Evolutionary conservation across 2,329 filamentous ascomycete species (phyloP).

Genomic region (Fusarium begoniae): DNA sequence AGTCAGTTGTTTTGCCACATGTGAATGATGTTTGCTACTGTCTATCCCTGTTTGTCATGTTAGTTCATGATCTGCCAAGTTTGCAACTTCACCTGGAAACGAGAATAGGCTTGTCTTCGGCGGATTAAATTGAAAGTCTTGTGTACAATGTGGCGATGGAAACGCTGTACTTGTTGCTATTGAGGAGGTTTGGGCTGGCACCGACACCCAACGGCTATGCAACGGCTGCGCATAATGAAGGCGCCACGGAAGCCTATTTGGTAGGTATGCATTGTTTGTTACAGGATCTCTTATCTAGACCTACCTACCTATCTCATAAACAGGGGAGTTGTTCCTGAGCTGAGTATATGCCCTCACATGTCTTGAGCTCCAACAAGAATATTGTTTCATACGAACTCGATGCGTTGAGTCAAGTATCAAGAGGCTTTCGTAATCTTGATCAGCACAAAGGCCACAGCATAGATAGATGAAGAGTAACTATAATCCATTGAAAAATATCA

Average conservation of each 20-base stretch:
- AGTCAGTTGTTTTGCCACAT: constrained; percentile 26
- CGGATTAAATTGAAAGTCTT: neutral
- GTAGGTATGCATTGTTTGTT: too few species aligned
- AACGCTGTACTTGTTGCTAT: neutral
- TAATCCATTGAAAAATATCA: neutral
- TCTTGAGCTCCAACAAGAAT: neutral
- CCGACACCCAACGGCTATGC: neutral
- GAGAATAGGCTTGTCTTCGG: neutral
- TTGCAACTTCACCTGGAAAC: neutral
- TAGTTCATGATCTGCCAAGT: neutral
- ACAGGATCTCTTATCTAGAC: neutral
- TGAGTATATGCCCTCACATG: neutral
- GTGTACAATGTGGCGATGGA: neutral
- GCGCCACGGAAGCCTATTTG: neutral
- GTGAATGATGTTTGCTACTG: neutral
- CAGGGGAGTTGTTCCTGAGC: neutral
- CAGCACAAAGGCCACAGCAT: neutral
- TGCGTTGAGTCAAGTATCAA: neutral
- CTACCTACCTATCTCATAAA: neutral
- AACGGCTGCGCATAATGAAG: neutral
- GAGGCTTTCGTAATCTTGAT: neutral
- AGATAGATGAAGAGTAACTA: neutral
- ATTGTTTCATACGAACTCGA: neutral
- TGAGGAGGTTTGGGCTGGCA: neutral
- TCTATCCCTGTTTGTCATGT: neutral